These are phyloP conservation scores for Penicillium antarcticum DNA, from an alignment of 495 filamentous ascomycete species.

Conservation along the genomic window DNA sequence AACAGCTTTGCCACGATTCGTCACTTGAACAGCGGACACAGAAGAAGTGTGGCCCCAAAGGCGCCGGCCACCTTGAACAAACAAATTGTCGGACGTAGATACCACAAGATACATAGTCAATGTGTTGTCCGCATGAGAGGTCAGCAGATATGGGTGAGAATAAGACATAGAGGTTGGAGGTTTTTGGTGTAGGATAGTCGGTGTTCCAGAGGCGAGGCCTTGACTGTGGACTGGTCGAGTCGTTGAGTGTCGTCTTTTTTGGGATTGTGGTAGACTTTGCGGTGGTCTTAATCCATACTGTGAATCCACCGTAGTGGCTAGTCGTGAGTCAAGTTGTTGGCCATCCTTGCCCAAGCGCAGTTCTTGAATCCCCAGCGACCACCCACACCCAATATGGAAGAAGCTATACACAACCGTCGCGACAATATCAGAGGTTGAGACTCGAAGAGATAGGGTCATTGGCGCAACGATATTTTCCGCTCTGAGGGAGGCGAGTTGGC, in stretches of 20 bases:
- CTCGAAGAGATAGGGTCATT: constrained; percentile 72
- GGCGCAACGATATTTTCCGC: constrained; percentile 80
- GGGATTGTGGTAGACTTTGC: constrained; percentile 37
- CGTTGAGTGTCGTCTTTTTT: constrained; percentile 21
- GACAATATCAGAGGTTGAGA: constrained; percentile 55
- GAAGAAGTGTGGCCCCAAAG: constrained; percentile 95
- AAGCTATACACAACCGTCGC: constrained; percentile 81
- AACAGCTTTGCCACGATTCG: constrained; percentile 82
- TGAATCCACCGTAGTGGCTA: constrained; percentile 47
- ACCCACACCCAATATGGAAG: constrained; percentile 57
- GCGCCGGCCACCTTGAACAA: constrained; percentile 69
- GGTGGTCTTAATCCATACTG: constrained; percentile 35
- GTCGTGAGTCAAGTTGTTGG: constrained; percentile 51
- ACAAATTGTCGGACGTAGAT: constrained; percentile 62
- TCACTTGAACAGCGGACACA: constrained; percentile 82
- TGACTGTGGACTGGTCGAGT: background rate
- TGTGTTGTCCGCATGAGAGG: constrained; percentile 88
- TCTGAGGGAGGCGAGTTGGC: constrained; percentile 73
- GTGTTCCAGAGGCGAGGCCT: constrained; percentile 1
- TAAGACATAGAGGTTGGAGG: constrained; percentile 76
- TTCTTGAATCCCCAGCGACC: constrained; percentile 90
- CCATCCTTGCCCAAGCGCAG: constrained; percentile 59
- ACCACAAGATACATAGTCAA: constrained; percentile 82
- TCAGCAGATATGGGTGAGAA: constrained; percentile 86
- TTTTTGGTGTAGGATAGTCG: constrained; percentile 38